Evolutionary conservation across 2,329 filamentous ascomycete species (phyloP).

Genomic region (Aspergillus ochraceoroseus): DNA sequence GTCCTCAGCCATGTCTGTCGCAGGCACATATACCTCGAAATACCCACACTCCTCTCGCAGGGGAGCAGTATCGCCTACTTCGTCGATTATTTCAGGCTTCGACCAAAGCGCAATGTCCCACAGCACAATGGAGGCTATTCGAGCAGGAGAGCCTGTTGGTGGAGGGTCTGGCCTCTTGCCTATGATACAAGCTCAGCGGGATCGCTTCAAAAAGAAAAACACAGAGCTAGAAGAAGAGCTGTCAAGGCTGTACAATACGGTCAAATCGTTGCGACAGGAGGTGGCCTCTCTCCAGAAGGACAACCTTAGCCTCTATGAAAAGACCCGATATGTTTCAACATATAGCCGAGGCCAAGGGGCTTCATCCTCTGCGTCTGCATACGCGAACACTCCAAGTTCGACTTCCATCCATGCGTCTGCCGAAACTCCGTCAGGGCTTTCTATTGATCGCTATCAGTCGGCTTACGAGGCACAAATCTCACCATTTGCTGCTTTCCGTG

Average conservation of each 20-base stretch:
- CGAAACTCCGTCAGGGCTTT: slow-evolving; percentile 59
- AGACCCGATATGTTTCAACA: slow-evolving; percentile 90
- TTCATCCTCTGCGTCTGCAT: slow-evolving; percentile 57
- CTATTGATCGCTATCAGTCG: slow-evolving; percentile 78
- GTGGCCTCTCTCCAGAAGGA: slow-evolving; percentile 90
- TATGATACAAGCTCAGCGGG: slow-evolving; percentile 96
- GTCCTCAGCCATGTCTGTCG: slow-evolving; percentile 79
- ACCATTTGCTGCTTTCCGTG: slow-evolving; percentile 90
- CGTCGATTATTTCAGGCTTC: slow-evolving; percentile 97
- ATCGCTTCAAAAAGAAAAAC: slow-evolving; percentile 97
- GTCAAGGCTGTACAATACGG: slow-evolving; percentile 72
- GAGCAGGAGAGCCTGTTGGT: slow-evolving; percentile 63
- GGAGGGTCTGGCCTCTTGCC: slow-evolving; percentile 84
- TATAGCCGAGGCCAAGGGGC: slow-evolving; percentile 70
- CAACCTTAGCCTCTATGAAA: slow-evolving; percentile 93
- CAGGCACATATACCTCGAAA: slow-evolving; percentile 80
- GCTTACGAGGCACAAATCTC: slow-evolving; percentile 95
- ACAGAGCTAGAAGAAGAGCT: slow-evolving; percentile 84
- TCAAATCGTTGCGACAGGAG: slow-evolving; percentile 84
- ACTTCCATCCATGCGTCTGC: slow-evolving; percentile 61
- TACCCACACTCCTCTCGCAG: slow-evolving; percentile 69
- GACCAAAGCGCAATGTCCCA: slow-evolving; percentile 58
- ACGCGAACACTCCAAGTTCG: slow-evolving; percentile 66
- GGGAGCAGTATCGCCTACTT: slow-evolving; percentile 77
- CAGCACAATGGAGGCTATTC: slow-evolving; percentile 54